phyloP scores from a whole-genome alignment of 2,329 filamentous ascomycete species.

The Claviceps arundinis region DNA sequence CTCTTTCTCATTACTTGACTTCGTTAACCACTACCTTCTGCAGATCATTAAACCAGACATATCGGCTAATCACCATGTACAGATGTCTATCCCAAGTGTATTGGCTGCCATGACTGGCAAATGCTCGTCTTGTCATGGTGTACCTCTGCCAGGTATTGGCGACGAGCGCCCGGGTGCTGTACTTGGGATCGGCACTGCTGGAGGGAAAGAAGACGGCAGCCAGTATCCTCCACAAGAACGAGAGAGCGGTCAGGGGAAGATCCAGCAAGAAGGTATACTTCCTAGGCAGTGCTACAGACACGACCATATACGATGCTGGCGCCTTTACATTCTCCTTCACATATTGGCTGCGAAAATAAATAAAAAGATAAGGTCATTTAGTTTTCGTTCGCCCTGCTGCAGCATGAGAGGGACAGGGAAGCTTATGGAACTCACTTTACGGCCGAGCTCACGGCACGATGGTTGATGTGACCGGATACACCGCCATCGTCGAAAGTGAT shows the following conservation, averaged over 20 bases:
- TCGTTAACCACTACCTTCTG: conserved; percentile 6
- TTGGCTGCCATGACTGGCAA: conserved; percentile 24
- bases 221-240: conserved; percentile 16
- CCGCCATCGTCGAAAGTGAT: conserved; percentile 27
- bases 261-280: conserved; percentile 26
- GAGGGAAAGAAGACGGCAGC: conserved; percentile 10
- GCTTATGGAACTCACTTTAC: conserved; percentile 17
- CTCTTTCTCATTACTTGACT: background rate
- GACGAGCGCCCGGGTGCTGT: conserved; percentile 18
- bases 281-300: conserved; percentile 20
- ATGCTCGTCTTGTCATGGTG: conserved; percentile 20
- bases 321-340: conserved; percentile 15
- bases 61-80: conserved; percentile 25
- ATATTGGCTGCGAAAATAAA: conserved; percentile 12
- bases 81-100: conserved; percentile 27
- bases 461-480: conserved; percentile 26
- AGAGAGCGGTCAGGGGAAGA: conserved; percentile 23
- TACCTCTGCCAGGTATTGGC: conserved; percentile 24
- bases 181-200: conserved; percentile 4
- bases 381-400: background rate
- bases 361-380: background rate
- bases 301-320: conserved; percentile 22
- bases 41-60: conserved; percentile 26
- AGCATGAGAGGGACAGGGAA: background rate
- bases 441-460: conserved; percentile 24